phyloP scores from a whole-genome alignment of 805 yeast species.

The Yarrowia bubula region DNA sequence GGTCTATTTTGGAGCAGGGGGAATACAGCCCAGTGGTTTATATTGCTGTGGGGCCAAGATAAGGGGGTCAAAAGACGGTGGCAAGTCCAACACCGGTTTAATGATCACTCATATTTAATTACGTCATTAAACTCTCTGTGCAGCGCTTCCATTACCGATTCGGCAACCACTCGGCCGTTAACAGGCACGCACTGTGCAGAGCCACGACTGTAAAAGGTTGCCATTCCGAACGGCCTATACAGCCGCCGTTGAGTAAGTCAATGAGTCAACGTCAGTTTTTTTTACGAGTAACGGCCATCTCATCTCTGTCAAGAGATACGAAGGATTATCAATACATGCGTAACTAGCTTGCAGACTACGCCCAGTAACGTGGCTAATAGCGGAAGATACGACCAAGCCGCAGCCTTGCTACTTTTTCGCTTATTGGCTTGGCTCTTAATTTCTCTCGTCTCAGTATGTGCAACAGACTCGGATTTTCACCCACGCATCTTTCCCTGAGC shows the following conservation, averaged over 20 bases:
- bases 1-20: not conserved
- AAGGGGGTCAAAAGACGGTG: not conserved
- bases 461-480: slow-evolving; percentile 6
- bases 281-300: not conserved
- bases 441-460: slow-evolving; percentile 2
- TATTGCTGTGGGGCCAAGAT: not conserved
- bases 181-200: not conserved
- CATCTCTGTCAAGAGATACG: not conserved
- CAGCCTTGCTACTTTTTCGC: not conserved
- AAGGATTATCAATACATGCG: not conserved
- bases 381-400: not conserved
- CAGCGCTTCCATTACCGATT: slow-evolving; percentile 13
- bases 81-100: not conserved
- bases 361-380: not conserved
- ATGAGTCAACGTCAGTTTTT: not conserved
- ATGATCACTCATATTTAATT: slow-evolving; percentile 20
- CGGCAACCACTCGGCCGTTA: slow-evolving; percentile 22
- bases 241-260: not conserved
- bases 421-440: slow-evolving; percentile 1
- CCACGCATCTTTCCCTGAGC: slow-evolving; percentile 11
- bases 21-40: not conserved
- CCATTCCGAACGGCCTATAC: not conserved
- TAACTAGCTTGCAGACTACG: not conserved
- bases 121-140: not conserved
- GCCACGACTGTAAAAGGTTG: not conserved